A percentile compares a stretch with the other conserved stretches of the same genome.
Evolutionary conservation across 148 eudicot species (phyloP).

Genomic region (Selenicereus undatus): DNA sequence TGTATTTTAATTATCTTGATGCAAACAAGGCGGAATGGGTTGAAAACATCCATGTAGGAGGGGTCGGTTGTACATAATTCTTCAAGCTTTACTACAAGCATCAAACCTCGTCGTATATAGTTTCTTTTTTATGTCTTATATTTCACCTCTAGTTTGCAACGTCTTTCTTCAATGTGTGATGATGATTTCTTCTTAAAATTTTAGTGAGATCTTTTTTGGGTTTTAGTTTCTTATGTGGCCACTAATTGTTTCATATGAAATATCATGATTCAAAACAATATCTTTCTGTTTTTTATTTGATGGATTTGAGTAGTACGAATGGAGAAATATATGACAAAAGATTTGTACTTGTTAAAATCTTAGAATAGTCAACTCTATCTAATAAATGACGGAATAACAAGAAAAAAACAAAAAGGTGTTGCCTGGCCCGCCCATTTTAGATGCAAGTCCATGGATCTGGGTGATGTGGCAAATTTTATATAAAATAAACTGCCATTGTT

Average conservation of each 20-base stretch:
- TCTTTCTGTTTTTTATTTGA: too few species aligned
- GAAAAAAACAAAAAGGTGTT: too few species aligned
- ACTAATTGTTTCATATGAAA: background rate
- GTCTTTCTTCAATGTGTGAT: background rate
- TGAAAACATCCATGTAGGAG: background rate
- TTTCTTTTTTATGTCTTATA: background rate
- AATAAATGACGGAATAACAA: too few species aligned
- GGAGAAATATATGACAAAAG: too few species aligned
- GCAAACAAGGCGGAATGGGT: slow-evolving; percentile 5
- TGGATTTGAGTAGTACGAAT: too few species aligned
- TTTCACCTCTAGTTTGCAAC: background rate
- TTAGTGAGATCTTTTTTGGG: slow-evolving; percentile 6
- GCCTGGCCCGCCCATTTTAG: too few species aligned
- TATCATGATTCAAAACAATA: too few species aligned
- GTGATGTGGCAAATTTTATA: too few species aligned
- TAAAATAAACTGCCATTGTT: too few species aligned
- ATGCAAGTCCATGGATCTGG: too few species aligned
- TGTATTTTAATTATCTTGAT: background rate
- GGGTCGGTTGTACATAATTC: background rate
- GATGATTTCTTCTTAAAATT: slow-evolving; percentile 4
- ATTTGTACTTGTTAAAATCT: too few species aligned
- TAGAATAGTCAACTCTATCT: too few species aligned
- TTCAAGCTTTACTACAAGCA: background rate
- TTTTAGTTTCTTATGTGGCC: background rate
- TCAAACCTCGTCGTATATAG: background rate